Evolutionary conservation across 2,329 filamentous ascomycete genomes (phyloP), one percentile per base, ranked within the genome.

Genomic region (Sporothrix phasma): DNA sequence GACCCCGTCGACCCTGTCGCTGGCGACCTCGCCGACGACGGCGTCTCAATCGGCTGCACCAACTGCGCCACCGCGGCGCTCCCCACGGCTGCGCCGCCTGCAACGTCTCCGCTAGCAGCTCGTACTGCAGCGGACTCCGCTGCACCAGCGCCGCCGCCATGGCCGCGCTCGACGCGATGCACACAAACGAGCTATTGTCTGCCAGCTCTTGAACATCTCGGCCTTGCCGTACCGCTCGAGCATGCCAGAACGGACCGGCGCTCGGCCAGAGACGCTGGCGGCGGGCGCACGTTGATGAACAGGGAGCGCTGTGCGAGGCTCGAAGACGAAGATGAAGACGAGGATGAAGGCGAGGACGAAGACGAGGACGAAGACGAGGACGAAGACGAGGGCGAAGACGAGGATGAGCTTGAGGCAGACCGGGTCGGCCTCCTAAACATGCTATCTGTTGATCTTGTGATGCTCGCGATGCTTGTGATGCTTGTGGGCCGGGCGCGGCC

Each of bases 181-280:
- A 79, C 46, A 84, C 72, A 70, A 83, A 85, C 24, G 79, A 78
- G 24, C 76, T 76, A 29, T 77, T 74, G 49, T 79, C 76, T 53
- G 76, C 72, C 41, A 80, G 72, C 71, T 76, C 73, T 78, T 81
- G 71, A 85, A 85, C 41, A 79, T 74, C 46, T 84, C 80, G 51
- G 84, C 76, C 2, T 74, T 72, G 63, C 79, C 80, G 68, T 80
- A 74, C 63, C 76, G 74, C 72, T 83, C 77, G 24, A 85, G 73
- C 31, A 79, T 76, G 49, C 79, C 39, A 85, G 73, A 22, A 85
- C 76, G 7, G 81, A 81, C 26, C 82, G 80, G 6, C 83, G 79
- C 72, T 85, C 81, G 34, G 77, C 75, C 67, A 85, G 79, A 54
- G 67, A 80, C n/a, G 74, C 69, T 11, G 83, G 83, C 13, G 77